Evolutionary conservation across 441 rosid species (phyloP).

Genomic region (Syzygium malaccense): DNA sequence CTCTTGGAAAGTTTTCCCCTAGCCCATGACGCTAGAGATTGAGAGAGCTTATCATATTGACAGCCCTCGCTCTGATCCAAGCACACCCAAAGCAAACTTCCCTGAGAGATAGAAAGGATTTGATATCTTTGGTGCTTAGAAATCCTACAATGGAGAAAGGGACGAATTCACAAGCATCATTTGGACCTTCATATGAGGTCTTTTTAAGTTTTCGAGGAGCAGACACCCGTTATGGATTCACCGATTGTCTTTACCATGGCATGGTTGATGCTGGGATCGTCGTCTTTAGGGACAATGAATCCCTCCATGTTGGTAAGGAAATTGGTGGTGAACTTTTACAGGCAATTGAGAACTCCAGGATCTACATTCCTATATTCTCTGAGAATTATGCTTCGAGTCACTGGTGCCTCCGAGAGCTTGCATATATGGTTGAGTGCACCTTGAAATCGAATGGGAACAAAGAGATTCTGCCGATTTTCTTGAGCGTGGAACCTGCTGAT

Average conservation of each 20-base stretch:
- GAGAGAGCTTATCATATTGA: background rate
- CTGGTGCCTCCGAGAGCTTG: background rate
- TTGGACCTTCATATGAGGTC: background rate
- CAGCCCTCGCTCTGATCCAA: background rate
- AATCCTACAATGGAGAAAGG: background rate
- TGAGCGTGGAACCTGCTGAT: background rate
- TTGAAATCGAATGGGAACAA: background rate
- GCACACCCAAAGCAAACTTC: background rate
- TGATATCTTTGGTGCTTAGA: background rate
- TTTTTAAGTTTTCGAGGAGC: background rate
- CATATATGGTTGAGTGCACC: background rate
- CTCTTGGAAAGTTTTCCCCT: background rate
- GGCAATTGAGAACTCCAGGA: background rate
- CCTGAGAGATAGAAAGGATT: background rate
- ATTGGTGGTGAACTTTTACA: background rate
- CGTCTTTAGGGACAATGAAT: background rate
- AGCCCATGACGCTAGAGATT: background rate
- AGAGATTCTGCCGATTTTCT: background rate
- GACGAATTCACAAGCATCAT: background rate
- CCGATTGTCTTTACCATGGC: background rate
- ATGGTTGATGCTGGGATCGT: background rate
- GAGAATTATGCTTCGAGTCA: background rate
- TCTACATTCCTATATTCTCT: background rate
- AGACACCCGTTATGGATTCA: background rate
- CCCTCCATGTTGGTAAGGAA: background rate